Evolutionary conservation across 2,329 filamentous ascomycete genomes (phyloP), one percentile per base, ranked within the genome.

Genomic region (Calonectria pauciramosa): DNA sequence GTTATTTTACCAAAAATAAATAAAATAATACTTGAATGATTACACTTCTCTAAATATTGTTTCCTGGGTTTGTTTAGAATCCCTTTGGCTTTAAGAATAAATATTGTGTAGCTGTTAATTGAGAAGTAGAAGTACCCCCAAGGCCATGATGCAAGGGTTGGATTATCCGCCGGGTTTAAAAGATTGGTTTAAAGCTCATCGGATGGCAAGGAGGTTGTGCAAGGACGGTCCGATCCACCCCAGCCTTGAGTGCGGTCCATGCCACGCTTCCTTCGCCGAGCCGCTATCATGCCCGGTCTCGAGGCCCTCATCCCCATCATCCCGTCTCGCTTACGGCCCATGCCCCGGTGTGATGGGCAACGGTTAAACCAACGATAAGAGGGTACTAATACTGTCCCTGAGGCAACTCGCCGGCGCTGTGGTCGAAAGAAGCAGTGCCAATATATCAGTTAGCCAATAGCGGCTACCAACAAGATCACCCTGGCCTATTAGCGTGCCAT

Each of bases 141-240:
- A n/a, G n/a, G n/a, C n/a, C n/a, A n/a, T n/a, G n/a, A n/a, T n/a
- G n/a, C n/a, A n/a, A n/a, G 30, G 30, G 30, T 32, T 32, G 30
- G 30, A 8, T 32, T 32, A 32, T 32, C 30, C 30, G 20, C 28
- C 20, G 26, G 60, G 60, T 18, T 10, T 11, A 54, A 14, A 30
- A 41, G 16, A 32, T 23, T 49, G 60, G 44, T n/a, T 49, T 49
- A 65, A 65, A 65, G 60, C 41, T 18, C 60, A 34, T 49, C 60
- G 60, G 30, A n/a, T 65, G 41, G 32, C 38, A 26, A 23, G 41
- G 26, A 36, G 74, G 77, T 76, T 69, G 69, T 75, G 72, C 71
- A 66, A 78, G 68, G 72, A 75, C 76, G 76, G 77, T 65, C 79
- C 77, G 79, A 78, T 77, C 72, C 73, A 80, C 66, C 52, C 44